Evolutionary conservation across 2,329 filamentous ascomycete species (phyloP).

Genomic region (Colletotrichum sp.): DNA sequence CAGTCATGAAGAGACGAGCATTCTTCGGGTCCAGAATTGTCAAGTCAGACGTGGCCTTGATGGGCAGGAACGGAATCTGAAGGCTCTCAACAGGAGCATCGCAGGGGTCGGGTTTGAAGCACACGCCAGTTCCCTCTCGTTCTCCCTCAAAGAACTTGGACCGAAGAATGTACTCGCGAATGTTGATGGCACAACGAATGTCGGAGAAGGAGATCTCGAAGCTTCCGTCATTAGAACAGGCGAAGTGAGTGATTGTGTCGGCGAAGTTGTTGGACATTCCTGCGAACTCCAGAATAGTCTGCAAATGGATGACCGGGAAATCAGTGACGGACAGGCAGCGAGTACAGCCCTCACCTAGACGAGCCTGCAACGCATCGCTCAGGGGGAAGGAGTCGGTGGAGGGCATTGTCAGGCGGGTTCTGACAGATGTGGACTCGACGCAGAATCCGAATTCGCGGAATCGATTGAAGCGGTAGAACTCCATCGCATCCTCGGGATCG

Average conservation of each 20-base stretch:
- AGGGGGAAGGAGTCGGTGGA: conserved; percentile 9
- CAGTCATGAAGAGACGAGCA: background rate
- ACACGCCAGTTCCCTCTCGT: background rate
- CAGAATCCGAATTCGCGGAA: conserved; percentile 11
- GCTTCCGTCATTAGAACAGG: background rate
- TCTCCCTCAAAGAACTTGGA: background rate
- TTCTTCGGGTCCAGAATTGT: background rate
- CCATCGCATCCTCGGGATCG: background rate
- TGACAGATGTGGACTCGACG: background rate
- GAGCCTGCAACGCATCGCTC: background rate
- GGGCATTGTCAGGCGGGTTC: background rate
- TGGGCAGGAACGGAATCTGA: background rate
- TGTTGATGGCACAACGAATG: background rate
- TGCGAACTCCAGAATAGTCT: background rate
- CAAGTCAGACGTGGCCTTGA: background rate
- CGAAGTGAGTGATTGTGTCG: conserved; percentile 3
- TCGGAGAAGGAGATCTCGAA: conserved; percentile 10
- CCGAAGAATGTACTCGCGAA: background rate
- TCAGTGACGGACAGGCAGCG: conserved; percentile 6
- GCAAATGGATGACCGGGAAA: conserved; percentile 3
- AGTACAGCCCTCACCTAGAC: background rate
- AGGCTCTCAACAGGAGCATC: background rate
- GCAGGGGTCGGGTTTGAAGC: conserved; percentile 1
- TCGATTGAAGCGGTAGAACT: background rate
- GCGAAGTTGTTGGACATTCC: background rate